Conservation (phyloP, 176 grass and related monocot species). For the Carex parvula region DNA sequence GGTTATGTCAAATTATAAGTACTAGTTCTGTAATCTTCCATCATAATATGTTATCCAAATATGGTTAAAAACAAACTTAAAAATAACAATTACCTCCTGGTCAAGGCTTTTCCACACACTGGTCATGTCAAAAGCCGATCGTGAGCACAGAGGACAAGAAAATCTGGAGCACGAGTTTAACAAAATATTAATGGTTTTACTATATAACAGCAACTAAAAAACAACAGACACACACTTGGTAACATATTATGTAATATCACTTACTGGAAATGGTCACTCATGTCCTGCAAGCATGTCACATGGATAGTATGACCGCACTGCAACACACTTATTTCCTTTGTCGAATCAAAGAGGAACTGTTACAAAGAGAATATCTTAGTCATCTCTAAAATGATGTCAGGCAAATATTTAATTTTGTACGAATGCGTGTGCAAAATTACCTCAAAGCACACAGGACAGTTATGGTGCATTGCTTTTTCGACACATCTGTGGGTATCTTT, state of each 20-base stretch:
- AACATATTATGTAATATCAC: conserved; percentile 16
- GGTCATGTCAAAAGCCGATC: conserved; percentile 67
- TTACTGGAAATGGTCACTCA: conserved; percentile 71
- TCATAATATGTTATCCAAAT: not conserved
- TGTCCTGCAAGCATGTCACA: conserved; percentile 66
- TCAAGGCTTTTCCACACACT: conserved; percentile 63
- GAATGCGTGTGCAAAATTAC: conserved; percentile 18
- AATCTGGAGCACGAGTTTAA: conserved; percentile 37
- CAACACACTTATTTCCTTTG: conserved; percentile 67
- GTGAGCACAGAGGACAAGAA: conserved; percentile 78
- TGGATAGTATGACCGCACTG: conserved; percentile 78
- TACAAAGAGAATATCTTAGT: not conserved
- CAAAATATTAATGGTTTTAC: conserved; percentile 16
- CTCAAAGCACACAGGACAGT: conserved; percentile 91
- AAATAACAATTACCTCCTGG: conserved; percentile 43
- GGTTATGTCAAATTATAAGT: conserved; percentile 8
- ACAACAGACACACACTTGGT: not conserved
- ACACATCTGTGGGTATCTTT: conserved; percentile 68
- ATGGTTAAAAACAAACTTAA: not conserved
- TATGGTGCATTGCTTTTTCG: conserved; percentile 86
- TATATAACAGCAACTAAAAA: not conserved
- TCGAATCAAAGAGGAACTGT: conserved; percentile 89
- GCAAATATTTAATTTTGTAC: not conserved
- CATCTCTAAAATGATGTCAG: not conserved
- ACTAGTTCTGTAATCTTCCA: not conserved